These are phyloP conservation scores for Cyclotella cryptica DNA, from an alignment of 108 stramenopile genomes.

Conservation along the genomic window DNA sequence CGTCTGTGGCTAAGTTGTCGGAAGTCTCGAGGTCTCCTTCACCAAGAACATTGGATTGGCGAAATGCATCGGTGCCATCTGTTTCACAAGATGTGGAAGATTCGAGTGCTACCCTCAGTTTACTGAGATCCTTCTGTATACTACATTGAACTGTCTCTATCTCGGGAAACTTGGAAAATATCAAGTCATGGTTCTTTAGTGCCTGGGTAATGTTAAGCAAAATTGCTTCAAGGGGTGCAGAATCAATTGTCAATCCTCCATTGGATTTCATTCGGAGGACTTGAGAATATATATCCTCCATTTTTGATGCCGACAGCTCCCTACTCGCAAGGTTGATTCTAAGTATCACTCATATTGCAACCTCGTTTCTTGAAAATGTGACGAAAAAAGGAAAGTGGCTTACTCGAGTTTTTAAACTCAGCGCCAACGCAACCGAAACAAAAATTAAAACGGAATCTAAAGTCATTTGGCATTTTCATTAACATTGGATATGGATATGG, in stretches of 20 bases:
- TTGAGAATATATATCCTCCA: conserved; percentile 13
- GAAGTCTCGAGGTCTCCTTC: too few relatives aligned
- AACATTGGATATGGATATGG: conserved; percentile 4
- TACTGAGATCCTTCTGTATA: conserved; percentile 30
- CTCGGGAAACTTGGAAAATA: conserved; percentile 25
- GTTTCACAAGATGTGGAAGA: not conserved
- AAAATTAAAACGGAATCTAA: not conserved
- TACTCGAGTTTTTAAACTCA: too few relatives aligned
- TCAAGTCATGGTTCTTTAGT: conserved; percentile 16
- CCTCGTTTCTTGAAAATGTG: too few relatives aligned
- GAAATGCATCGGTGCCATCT: not conserved
- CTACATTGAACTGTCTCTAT: conserved; percentile 15
- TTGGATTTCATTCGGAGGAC: conserved; percentile 12
- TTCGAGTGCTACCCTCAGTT: conserved; percentile 21
- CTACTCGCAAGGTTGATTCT: not conserved
- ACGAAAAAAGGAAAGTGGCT: too few relatives aligned
- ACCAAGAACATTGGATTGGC: too few relatives aligned
- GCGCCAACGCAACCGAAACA: too few relatives aligned
- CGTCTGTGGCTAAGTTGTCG: not conserved
- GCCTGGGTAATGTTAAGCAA: conserved; percentile 10
- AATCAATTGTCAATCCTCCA: conserved; percentile 10
- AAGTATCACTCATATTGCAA: not conserved
- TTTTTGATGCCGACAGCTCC: not conserved
- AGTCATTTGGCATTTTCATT: not conserved
- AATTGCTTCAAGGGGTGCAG: conserved; percentile 20